Evolutionary conservation across 2,329 filamentous ascomycete species (phyloP), one percentile per base, ranked within the genome.

Genomic region (Neofusicoccum parvum): DNA sequence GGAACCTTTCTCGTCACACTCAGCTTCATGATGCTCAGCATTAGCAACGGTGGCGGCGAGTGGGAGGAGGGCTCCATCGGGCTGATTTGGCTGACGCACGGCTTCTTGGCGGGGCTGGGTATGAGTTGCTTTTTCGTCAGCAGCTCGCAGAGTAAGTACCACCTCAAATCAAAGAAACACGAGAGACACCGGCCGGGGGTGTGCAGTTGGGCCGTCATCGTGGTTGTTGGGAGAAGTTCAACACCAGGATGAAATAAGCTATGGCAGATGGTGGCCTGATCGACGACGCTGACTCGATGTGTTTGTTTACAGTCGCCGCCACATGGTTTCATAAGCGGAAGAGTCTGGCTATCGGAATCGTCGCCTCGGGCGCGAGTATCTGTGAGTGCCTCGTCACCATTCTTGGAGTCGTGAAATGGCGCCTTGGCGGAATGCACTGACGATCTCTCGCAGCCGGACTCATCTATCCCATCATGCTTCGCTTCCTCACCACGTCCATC

Each of bases 41-140:
- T 80, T 37, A 75, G 75, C 32, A 80, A 80, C 65, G 80, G 79
- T 3, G 71, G 71, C n/a, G 75, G 73, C 11, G 67, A 70, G 17
- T 70, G 74, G 54, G 72, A 72, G 4, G 59, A 77, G 23, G 80
- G 75, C 49, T 80, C 75, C 62, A 83, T 81, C 69, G 74, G 68
- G 36, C 69, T 78, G 6, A 81, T 82, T 27, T 82, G 80, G 80
- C 71, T 80, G 11, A 80, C 80, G 4, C 81, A 84, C 70, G 82
- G 82, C 3, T 70, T 84, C 45, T 70, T 83, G 43, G 76, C 77
- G 32, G 81, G 81, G 5, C 66, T 83, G 10, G 82, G 82, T 10
- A 84, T 84, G 82, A 77, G 80, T n/a, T 83, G 81, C 68, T 83
- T 82, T 72, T 84, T 84, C 68, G 82, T 84, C 4, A 79, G 79